Base-by-base conservation (phyloP, 2,329 filamentous ascomycete genomes). In the Hortaea sp. region DNA sequence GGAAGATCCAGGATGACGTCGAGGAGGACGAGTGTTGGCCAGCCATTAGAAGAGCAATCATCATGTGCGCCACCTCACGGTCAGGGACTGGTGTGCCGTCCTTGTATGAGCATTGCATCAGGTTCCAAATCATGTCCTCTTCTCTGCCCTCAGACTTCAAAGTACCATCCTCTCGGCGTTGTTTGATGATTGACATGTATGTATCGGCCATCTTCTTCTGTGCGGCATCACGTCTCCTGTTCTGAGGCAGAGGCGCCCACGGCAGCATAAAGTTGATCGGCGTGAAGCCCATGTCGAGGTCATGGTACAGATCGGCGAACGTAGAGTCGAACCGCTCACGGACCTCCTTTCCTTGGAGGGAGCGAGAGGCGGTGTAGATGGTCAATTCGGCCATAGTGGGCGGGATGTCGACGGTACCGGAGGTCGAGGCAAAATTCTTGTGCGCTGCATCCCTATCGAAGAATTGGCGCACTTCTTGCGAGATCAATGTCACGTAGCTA, bases 21-120 rank as follows among this genome's bases (percentile, higher is more conserved):
- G 86, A 88, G 4, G 87, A 87, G 2, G 86, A 90, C 2, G 85
- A 90, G 71, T 94, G 88, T 64, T 94, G 88, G 46, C 88, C 88
- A 49, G 86, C 88, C 87, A 94, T 94, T 51, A 94, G 79, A 20
- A 94, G 76, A 5, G 87, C 87, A 66, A 94, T 94, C 85, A 94
- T 90, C 78, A 94, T 90, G 69, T 92, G 84, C 20, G 88, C 87
- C 48, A 94, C 78, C 66, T 94, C 87, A 59, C 84, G 76, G 61
- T 94, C 88, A 11, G 88, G 84, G n/a, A 94, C 75, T 5, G 74
- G 73, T 35, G 72, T 80, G 56, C 87, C 88, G 57, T 90, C 79
- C 72, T 94, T 94, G 77, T 94, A 94, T 27, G 72, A 76, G 57
- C 82, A 87, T 57, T 79, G 80, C 87, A 94, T 92, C 53, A 94